Conservation (phyloP, 73 alveolate species). For the Chromera velia region DNA sequence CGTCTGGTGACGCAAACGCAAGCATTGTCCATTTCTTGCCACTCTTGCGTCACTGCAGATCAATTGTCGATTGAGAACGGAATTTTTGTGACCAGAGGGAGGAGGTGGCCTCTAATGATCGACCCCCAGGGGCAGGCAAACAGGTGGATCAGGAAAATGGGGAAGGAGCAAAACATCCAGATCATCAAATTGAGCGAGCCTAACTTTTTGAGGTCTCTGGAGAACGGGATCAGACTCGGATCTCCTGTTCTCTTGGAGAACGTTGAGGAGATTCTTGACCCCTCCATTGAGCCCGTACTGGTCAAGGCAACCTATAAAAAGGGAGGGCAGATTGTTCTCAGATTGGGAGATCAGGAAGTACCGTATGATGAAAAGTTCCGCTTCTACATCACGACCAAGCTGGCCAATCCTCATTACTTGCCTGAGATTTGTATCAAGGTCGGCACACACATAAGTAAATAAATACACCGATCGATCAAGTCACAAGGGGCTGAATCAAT, state of each 20-base stretch:
- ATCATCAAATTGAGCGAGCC: conserved; percentile 85
- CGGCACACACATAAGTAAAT: background rate
- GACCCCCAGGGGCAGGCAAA: conserved; percentile 99
- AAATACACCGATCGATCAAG: background rate
- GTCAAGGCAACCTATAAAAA: conserved; percentile 83
- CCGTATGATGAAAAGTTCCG: conserved; percentile 91
- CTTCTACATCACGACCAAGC: conserved; percentile 93
- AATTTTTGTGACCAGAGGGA: conserved; percentile 84
- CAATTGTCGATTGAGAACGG: conserved; percentile 97
- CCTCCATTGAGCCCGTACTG: conserved; percentile 96
- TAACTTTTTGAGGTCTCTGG: conserved; percentile 89
- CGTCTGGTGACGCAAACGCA: background rate
- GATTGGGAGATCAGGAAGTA: conserved; percentile 94
- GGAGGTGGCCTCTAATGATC: conserved; percentile 99
- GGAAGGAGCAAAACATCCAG: conserved; percentile 77
- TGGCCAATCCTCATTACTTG: conserved; percentile 98
- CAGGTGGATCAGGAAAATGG: conserved; percentile 96
- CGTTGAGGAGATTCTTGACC: conserved; percentile 95
- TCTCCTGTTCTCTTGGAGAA: conserved; percentile 87
- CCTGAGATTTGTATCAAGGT: conserved; percentile 98
- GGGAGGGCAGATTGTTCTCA: conserved; percentile 81
- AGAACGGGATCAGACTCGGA: conserved; percentile 93
- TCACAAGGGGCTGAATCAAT: background rate
- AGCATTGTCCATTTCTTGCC: background rate
- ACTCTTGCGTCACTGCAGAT: conserved; percentile 84